Conservation (phyloP, 169 alveolate species). For the Plasmodium sp. region DNA sequence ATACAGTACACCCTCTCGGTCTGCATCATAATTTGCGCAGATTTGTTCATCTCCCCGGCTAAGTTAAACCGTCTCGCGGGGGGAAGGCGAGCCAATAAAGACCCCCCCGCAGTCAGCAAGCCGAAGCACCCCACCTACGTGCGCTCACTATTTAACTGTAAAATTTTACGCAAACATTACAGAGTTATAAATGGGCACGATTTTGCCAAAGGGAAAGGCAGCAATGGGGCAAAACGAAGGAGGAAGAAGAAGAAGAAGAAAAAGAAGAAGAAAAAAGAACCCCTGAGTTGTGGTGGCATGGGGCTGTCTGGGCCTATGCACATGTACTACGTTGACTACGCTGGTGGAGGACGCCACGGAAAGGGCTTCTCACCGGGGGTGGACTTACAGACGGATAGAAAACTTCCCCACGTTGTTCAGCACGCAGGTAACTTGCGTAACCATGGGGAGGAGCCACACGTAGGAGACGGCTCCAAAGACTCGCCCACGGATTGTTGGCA, state of each 20-base stretch:
- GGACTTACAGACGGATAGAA: neutral
- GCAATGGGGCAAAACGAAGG: neutral
- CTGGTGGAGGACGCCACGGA: neutral
- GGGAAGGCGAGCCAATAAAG: slow-evolving; percentile 4
- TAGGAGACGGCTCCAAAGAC: neutral
- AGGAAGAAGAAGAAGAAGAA: neutral
- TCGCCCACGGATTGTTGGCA: neutral
- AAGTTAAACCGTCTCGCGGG: slow-evolving; percentile 29
- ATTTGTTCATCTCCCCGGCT: slow-evolving; percentile 24
- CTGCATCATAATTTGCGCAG: slow-evolving; percentile 52
- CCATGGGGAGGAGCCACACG: neutral
- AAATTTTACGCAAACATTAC: slow-evolving; percentile 44
- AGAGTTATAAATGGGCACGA: slow-evolving; percentile 30
- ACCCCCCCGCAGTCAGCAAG: neutral
- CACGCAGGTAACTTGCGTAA: neutral
- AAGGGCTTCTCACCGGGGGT: neutral
- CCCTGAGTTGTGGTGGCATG: neutral
- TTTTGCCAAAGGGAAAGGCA: neutral
- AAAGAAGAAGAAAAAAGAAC: neutral
- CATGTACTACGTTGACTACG: neutral
- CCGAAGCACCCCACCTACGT: neutral
- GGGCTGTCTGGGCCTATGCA: neutral
- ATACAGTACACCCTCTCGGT: slow-evolving; percentile 61
- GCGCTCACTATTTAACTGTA: slow-evolving; percentile 19
- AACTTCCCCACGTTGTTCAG: neutral